Percentiles rank a stretch among this genome's conserved stretches.
phyloP scores from a whole-genome alignment of 768 basidiomycete genomes.

The Pleurotus sapidus region DNA sequence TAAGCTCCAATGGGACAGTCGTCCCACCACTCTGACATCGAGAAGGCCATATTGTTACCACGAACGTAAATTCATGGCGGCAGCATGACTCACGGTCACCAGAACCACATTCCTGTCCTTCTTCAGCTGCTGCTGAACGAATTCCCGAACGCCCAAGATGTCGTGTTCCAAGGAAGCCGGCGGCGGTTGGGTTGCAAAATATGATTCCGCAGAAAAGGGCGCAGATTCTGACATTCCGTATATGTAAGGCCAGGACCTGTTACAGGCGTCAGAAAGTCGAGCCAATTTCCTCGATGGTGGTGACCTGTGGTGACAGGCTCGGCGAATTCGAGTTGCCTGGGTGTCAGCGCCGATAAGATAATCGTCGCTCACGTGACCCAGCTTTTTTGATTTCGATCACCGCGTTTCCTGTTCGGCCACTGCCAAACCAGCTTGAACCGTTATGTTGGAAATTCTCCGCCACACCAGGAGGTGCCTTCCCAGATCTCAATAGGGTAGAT shows the following conservation, averaged over 20 bases:
- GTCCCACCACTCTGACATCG: slow-evolving; percentile 88
- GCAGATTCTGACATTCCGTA: slow-evolving; percentile 26
- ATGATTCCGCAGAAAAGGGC: slow-evolving; percentile 81
- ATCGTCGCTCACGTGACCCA: not conserved
- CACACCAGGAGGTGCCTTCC: not conserved
- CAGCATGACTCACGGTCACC: slow-evolving; percentile 72
- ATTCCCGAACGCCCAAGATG: slow-evolving; percentile 59
- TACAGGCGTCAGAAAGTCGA: not conserved
- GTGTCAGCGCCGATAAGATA: slow-evolving; percentile 4
- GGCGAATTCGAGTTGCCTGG: not conserved
- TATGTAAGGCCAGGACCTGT: not conserved
- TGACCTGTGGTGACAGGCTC: not conserved
- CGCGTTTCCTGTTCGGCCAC: not conserved
- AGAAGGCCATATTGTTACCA: slow-evolving; percentile 8
- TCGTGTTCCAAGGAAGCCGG: slow-evolving; percentile 73
- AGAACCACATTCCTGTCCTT: slow-evolving; percentile 79
- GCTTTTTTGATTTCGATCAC: not conserved
- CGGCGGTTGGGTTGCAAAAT: slow-evolving; percentile 85
- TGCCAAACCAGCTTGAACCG: not conserved
- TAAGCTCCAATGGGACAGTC: slow-evolving; percentile 96
- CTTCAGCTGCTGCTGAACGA: slow-evolving; percentile 65
- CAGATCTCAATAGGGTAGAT: not conserved
- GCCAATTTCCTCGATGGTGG: not conserved
- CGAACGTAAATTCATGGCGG: not conserved
- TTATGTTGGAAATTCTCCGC: not conserved